phyloP scores from a whole-genome alignment of 2,329 filamentous ascomycete genomes.

The Beauveria rudraprayagi region DNA sequence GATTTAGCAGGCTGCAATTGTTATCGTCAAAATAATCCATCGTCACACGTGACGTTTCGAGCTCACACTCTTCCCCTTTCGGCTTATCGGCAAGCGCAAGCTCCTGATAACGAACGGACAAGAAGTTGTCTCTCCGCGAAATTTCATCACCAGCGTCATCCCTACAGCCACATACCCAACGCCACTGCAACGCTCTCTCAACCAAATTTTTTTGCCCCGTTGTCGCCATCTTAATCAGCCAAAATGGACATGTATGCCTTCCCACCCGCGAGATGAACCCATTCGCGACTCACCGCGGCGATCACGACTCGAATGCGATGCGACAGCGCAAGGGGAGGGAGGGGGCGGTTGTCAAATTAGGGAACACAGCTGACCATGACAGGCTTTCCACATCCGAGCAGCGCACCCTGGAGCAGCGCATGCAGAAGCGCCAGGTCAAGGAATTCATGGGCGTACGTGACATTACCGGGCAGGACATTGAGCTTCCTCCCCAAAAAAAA shows the following conservation, averaged over 20 bases:
- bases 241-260: slow-evolving; percentile 18
- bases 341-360: neutral
- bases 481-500: neutral
- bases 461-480: neutral
- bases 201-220: neutral
- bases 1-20: neutral
- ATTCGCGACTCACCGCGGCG: neutral
- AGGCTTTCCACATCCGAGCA: slow-evolving; percentile 72
- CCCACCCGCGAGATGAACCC: neutral
- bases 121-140: neutral
- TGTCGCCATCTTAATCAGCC: slow-evolving; percentile 12
- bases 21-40: neutral
- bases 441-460: slow-evolving; percentile 89
- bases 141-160: slow-evolving; percentile 10
- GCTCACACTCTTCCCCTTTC: neutral
- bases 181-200: neutral
- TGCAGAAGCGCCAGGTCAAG: slow-evolving; percentile 98
- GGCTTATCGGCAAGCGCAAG: slow-evolving; percentile 10
- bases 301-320: neutral
- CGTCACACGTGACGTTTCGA: neutral
- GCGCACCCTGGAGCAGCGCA: slow-evolving; percentile 85
- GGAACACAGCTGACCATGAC: slow-evolving; percentile 6
- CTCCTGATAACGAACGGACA: neutral
- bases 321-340: neutral
- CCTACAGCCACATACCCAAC: neutral